Percentiles rank a stretch among this genome's conserved stretches.
Conservation (phyloP, 2,329 filamentous ascomycete species). For the Trichoderma cornu-damae region DNA sequence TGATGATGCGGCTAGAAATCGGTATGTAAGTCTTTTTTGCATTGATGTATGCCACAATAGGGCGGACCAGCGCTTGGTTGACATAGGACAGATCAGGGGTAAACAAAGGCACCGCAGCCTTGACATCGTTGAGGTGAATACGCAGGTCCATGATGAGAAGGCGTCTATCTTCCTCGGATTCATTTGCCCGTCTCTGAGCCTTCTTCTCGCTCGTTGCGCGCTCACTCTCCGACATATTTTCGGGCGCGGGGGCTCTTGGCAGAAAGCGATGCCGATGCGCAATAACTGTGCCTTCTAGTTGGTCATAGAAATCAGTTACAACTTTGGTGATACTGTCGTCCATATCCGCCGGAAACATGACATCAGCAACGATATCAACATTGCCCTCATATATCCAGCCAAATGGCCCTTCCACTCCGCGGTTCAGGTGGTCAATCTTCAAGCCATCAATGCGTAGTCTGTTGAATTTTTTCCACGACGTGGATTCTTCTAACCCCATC, state of each 20-base stretch:
- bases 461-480: conserved; percentile 92
- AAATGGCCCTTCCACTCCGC: conserved; percentile 87
- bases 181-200: conserved; percentile 13
- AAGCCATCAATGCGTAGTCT: conserved; percentile 87
- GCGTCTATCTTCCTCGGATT: conserved; percentile 57
- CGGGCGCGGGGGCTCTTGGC: conserved; percentile 38
- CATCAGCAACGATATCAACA: conserved; percentile 91
- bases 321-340: conserved; percentile 90
- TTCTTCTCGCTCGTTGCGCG: conserved; percentile 20
- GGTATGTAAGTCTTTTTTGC: conserved; percentile 92
- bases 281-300: conserved; percentile 86
- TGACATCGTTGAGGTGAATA: conserved; percentile 92
- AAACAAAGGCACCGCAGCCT: conserved; percentile 88
- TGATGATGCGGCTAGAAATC: conserved; percentile 89
- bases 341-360: conserved; percentile 85
- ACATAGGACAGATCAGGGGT: conserved; percentile 89
- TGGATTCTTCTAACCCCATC: conserved; percentile 55
- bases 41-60: conserved; percentile 98
- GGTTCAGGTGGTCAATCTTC: conserved; percentile 92
- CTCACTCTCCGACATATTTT: conserved; percentile 30
- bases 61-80: conserved; percentile 89
- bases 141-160: conserved; percentile 91
- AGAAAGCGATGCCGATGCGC: conserved; percentile 64
- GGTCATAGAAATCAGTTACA: conserved; percentile 95
- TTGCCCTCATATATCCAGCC: conserved; percentile 98